A percentile compares a stretch with the other conserved stretches of the same genome.
Conservation (phyloP, 345 rosid species). For the Hypericum perforatum region DNA sequence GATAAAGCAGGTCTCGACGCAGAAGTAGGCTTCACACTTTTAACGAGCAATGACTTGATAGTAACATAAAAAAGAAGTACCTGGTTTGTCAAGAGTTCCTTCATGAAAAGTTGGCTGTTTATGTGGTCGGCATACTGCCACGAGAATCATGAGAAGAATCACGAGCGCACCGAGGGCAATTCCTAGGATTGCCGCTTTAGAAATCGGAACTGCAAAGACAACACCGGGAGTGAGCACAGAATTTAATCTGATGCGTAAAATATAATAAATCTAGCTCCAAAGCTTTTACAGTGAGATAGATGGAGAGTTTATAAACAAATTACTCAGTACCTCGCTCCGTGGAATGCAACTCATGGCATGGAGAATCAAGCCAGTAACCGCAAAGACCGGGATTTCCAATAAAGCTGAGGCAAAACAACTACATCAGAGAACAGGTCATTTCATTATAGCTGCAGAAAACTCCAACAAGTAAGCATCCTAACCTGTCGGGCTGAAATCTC, state of each 20-base stretch:
- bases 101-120: constrained; percentile 49
- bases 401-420: constrained; percentile 34
- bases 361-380: constrained; percentile 63
- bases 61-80: constrained; percentile 32
- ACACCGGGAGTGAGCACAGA: background rate
- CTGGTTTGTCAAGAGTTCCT: constrained; percentile 86
- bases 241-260: no score
- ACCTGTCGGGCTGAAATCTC: constrained; percentile 71
- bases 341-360: constrained; percentile 47
- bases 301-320: background rate
- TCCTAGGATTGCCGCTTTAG: constrained; percentile 89
- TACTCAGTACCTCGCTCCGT: constrained; percentile 50
- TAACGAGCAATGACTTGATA: no score
- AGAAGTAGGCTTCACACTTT: no score
- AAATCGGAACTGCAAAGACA: constrained; percentile 45
- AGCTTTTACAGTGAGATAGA: background rate
- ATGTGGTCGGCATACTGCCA: constrained; percentile 71
- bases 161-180: constrained; percentile 85
- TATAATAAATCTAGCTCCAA: no score
- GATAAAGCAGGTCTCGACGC: no score
- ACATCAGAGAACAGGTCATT: background rate
- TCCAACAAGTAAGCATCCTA: background rate
- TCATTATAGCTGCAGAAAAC: background rate
- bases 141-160: constrained; percentile 74
- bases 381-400: constrained; percentile 77